Conservation (phyloP, 176 grass and related monocot genomes). For the Oryza australiensis region DNA sequence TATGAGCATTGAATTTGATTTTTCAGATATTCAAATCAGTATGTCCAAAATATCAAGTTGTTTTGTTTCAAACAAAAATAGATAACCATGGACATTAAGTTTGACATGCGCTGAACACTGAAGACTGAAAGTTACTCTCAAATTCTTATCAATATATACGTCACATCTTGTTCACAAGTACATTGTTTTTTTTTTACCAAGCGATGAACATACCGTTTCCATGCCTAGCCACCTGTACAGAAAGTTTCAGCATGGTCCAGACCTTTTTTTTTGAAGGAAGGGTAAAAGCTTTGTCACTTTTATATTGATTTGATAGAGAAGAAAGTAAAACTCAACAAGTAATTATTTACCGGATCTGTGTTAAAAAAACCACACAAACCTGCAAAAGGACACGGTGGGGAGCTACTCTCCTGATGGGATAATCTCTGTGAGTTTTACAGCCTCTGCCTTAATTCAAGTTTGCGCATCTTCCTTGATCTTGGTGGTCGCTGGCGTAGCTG, state of each 20-base stretch:
- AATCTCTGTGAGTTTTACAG: too few species aligned
- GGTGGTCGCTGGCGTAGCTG: too few species aligned
- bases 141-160: neutral
- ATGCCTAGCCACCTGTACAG: neutral
- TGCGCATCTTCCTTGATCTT: too few species aligned
- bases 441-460: too few species aligned
- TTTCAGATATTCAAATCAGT: neutral
- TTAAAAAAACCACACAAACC: too few species aligned
- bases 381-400: too few species aligned
- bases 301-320: too few species aligned
- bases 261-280: too few species aligned
- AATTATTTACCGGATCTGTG: too few species aligned
- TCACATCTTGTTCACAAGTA: constrained; percentile 7
- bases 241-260: neutral
- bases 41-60: neutral
- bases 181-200: constrained; percentile 14
- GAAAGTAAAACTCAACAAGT: too few species aligned
- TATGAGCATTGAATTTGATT: neutral
- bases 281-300: too few species aligned
- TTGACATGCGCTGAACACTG: neutral
- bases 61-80: neutral
- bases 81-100: neutral
- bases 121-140: neutral
- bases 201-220: neutral
- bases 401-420: too few species aligned